Percentiles rank a stretch among this genome's conserved stretches.
phyloP scores from a whole-genome alignment of 768 basidiomycete species.

The Vishniacozyma victoriae region DNA sequence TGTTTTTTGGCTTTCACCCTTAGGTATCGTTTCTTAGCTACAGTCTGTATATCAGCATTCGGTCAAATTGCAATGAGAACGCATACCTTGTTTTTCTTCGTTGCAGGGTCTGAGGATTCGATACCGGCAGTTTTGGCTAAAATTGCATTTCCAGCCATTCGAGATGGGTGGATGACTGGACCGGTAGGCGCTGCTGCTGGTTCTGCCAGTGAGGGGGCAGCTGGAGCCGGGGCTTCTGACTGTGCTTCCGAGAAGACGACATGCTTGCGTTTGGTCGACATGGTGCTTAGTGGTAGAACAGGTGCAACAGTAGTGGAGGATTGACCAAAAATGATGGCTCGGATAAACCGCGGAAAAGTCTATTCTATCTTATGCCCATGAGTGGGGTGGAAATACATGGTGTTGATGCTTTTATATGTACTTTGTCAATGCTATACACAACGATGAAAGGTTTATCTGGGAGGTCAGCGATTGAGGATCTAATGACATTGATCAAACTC shows the following conservation, averaged over 20 bases:
- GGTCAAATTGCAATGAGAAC: background rate
- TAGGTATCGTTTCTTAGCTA: slow-evolving; percentile 66
- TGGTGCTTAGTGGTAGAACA: no score
- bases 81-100: slow-evolving; percentile 12
- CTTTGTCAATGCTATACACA: no score
- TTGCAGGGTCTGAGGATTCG: slow-evolving; percentile 2
- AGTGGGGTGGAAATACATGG: no score
- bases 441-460: no score
- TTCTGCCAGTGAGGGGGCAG: no score
- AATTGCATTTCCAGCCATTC: slow-evolving; percentile 2
- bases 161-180: slow-evolving; percentile 12
- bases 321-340: no score
- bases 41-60: slow-evolving; percentile 51
- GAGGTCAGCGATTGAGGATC: no score
- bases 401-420: no score
- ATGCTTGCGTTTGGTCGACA: background rate
- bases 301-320: no score
- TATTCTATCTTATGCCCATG: no score
- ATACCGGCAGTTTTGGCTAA: background rate
- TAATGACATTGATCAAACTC: no score
- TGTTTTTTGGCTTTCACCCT: slow-evolving; percentile 65
- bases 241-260: background rate
- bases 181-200: slow-evolving; percentile 1
- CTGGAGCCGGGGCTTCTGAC: background rate
- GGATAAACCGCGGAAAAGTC: no score